Evolutionary conservation across 495 filamentous ascomycete species (phyloP).

Genomic region (Delitschia confertaspora): DNA sequence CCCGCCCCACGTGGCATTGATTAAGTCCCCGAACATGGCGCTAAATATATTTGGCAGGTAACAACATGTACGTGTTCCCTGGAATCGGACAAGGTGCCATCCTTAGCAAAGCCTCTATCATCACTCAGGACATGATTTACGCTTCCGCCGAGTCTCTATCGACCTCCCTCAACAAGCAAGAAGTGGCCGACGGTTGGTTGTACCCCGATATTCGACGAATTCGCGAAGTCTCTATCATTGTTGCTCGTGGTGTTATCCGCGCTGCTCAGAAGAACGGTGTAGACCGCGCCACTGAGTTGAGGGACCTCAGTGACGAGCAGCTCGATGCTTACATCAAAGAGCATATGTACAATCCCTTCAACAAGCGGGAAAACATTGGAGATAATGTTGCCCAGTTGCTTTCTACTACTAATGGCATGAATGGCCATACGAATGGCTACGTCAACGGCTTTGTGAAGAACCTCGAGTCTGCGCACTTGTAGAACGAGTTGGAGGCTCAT

Average conservation of each 20-base stretch:
- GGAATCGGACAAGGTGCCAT: slow-evolving; percentile 94
- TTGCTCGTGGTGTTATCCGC: slow-evolving; percentile 88
- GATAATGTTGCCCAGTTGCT: slow-evolving; percentile 28
- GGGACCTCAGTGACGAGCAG: slow-evolving; percentile 64
- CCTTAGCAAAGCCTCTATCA: slow-evolving; percentile 73
- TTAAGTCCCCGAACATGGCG: neutral
- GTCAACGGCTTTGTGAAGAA: slow-evolving; percentile 9
- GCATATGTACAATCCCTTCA: slow-evolving; percentile 68
- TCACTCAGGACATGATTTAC: slow-evolving; percentile 96
- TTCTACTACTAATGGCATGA: slow-evolving; percentile 15
- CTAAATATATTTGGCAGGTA: slow-evolving; percentile 39
- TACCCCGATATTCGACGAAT: slow-evolving; percentile 94
- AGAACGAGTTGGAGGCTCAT: too few relatives aligned
- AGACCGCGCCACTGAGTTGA: slow-evolving; percentile 66
- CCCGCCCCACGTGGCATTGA: slow-evolving; percentile 5
- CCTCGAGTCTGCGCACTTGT: slow-evolving; percentile 14
- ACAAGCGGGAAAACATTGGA: slow-evolving; percentile 32
- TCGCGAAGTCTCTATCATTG: slow-evolving; percentile 76
- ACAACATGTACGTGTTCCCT: slow-evolving; percentile 96
- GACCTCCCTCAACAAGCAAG: slow-evolving; percentile 65
- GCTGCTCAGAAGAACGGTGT: slow-evolving; percentile 71
- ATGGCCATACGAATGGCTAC: slow-evolving; percentile 10
- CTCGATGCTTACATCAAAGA: slow-evolving; percentile 71
- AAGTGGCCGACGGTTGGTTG: slow-evolving; percentile 71
- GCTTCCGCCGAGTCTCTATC: slow-evolving; percentile 77